phyloP scores from a whole-genome alignment of 192 early-diverging fungal species.

The Mortierella claussenii region DNA sequence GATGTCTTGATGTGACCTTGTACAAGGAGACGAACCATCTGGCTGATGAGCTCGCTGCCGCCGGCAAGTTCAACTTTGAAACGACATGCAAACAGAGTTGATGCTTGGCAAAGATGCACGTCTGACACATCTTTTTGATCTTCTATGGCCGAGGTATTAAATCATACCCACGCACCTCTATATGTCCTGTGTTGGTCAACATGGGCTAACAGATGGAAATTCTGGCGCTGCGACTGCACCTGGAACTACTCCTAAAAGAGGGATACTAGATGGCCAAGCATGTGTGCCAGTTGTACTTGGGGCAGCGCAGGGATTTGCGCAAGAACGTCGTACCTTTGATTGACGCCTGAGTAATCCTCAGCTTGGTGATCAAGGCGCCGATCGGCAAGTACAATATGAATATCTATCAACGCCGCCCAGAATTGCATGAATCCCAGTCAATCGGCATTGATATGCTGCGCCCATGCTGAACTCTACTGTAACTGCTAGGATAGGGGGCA shows the following conservation, averaged over 20 bases:
- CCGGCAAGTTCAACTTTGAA: constrained; percentile 30
- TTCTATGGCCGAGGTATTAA: constrained; percentile 25
- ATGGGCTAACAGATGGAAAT: constrained; percentile 54
- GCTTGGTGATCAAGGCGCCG: constrained; percentile 66
- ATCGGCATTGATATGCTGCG: constrained; percentile 22
- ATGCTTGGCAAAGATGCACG: constrained; percentile 44
- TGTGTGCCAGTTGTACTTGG: constrained; percentile 43
- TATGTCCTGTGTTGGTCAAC: constrained; percentile 47
- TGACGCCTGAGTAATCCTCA: constrained; percentile 62
- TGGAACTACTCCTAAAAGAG: constrained; percentile 57
- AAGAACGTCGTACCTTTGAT: constrained; percentile 60
- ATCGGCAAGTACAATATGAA: constrained; percentile 66
- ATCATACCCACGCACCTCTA: constrained; percentile 6
- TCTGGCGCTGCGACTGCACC: constrained; percentile 43
- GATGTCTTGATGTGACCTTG: constrained; percentile 26
- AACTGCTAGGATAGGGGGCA: too few species aligned
- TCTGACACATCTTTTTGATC: constrained; percentile 36
- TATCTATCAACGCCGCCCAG: constrained; percentile 56
- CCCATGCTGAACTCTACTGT: constrained; percentile 29
- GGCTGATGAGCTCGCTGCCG: constrained; percentile 1
- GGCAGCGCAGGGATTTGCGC: constrained; percentile 56
- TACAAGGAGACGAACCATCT: constrained; percentile 28
- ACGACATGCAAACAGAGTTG: constrained; percentile 41
- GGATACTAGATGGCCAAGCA: constrained; percentile 55
- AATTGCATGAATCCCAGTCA: constrained; percentile 36